Percentiles rank a stretch among this genome's conserved stretches.
phyloP scores from a whole-genome alignment of 371 early-diverging fungal species.

The Parasitella parasitica region DNA sequence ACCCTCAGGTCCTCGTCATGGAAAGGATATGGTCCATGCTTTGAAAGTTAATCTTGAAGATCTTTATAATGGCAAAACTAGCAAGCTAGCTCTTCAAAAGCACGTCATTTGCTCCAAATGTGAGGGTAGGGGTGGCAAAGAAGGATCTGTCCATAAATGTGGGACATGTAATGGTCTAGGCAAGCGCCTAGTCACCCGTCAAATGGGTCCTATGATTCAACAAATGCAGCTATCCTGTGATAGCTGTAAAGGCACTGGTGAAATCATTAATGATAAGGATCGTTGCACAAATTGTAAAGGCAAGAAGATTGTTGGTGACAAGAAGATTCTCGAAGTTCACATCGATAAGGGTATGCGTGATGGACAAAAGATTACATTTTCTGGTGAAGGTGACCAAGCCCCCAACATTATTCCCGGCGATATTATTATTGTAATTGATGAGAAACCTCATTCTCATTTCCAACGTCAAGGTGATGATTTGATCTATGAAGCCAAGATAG shows the following conservation, averaged over 20 bases:
- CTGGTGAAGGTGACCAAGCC: constrained; percentile 89
- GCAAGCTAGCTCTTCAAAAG: constrained; percentile 88
- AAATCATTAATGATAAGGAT: constrained; percentile 84
- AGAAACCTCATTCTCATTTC: constrained; percentile 87
- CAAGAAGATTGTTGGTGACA: constrained; percentile 73
- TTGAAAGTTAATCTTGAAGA: constrained; percentile 92
- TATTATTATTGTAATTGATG: constrained; percentile 88
- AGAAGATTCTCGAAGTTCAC: constrained; percentile 84
- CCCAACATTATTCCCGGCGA: constrained; percentile 78
- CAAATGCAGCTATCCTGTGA: constrained; percentile 94
- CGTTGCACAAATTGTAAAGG: constrained; percentile 88
- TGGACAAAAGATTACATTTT: constrained; percentile 91
- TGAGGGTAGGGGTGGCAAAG: constrained; percentile 82
- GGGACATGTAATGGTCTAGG: constrained; percentile 82
- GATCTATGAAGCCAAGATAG: constrained; percentile 79
- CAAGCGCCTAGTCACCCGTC: constrained; percentile 81
- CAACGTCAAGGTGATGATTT: constrained; percentile 90
- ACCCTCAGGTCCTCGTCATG: constrained; percentile 73
- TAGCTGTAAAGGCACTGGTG: constrained; percentile 87
- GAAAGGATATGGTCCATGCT: constrained; percentile 75
- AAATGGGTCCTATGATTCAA: constrained; percentile 98
- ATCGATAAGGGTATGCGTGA: constrained; percentile 96
- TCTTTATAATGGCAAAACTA: constrained; percentile 90
- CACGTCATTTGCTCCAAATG: constrained; percentile 79
- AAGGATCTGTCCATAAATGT: constrained; percentile 71